Evolutionary conservation across 2,329 filamentous ascomycete species (phyloP).

Genomic region (Emydomyces testavorans): DNA sequence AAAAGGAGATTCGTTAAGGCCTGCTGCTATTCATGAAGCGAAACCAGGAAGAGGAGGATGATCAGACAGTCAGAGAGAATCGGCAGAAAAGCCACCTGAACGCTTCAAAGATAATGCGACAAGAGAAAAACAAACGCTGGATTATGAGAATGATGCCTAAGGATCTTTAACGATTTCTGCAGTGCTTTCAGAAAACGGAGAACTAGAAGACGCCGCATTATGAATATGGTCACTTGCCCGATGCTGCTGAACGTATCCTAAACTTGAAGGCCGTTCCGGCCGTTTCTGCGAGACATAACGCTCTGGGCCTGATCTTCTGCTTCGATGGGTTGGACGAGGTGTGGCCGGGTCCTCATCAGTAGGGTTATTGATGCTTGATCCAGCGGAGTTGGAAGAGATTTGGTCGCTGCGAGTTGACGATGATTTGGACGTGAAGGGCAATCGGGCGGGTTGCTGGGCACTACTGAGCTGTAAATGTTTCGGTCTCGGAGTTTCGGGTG

Average conservation of each 20-base stretch:
- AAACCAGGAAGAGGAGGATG: not conserved
- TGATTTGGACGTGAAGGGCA: constrained; percentile 33
- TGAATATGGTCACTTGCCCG: constrained; percentile 40
- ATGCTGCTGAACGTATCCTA: constrained; percentile 41
- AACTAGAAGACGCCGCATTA: constrained; percentile 29
- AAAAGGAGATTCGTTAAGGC: not conserved
- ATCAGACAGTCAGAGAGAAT: not conserved
- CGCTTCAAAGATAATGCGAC: not conserved
- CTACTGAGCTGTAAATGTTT: constrained; percentile 16
- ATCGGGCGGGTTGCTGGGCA: constrained; percentile 24
- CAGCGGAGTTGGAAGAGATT: constrained; percentile 30
- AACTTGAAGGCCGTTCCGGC: constrained; percentile 35
- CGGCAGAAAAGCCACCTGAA: not conserved
- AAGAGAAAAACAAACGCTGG: not conserved
- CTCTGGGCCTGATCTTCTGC: constrained; percentile 10
- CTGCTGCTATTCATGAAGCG: not conserved
- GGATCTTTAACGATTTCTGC: constrained; percentile 36
- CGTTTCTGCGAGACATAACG: constrained; percentile 16
- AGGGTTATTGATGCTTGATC: constrained; percentile 27
- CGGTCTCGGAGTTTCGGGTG: constrained; percentile 10
- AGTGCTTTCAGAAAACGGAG: constrained; percentile 32
- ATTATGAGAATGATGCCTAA: not conserved
- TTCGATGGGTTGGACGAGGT: constrained; percentile 15
- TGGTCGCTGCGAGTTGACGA: constrained; percentile 29
- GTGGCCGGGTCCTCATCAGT: constrained; percentile 20